Evolutionary conservation across 140 eudicot genomes (phyloP).

Genomic region (Anethum foeniculum): DNA sequence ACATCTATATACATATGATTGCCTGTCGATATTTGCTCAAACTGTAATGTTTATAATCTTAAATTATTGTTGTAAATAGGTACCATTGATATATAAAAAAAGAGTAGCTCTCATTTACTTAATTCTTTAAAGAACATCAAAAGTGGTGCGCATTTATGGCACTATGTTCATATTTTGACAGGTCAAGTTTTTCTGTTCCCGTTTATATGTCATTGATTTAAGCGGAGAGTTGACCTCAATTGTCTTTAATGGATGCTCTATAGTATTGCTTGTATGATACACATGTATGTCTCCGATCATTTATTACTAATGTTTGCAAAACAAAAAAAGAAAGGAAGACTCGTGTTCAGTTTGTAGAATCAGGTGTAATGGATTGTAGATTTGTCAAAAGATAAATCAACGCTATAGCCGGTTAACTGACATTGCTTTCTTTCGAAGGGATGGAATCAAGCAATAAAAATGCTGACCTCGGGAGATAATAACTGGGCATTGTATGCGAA

Average conservation of each 20-base stretch:
- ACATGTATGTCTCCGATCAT: not conserved
- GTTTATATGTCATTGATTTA: not conserved
- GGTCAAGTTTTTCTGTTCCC: not conserved
- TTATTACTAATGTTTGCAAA: not conserved
- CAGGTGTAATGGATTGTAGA: not conserved
- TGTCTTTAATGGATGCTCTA: not conserved
- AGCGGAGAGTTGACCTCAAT: not conserved
- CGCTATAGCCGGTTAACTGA: not conserved
- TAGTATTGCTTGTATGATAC: not conserved
- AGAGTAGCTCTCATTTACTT: not conserved
- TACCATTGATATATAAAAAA: not conserved
- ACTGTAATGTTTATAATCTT: not conserved
- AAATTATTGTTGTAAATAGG: not conserved
- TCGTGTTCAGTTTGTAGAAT: not conserved
- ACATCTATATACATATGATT: not conserved
- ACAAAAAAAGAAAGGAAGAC: not conserved
- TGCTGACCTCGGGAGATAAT: constrained; percentile 54
- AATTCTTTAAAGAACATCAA: not conserved
- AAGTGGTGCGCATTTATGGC: not conserved
- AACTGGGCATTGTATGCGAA: constrained; percentile 94
- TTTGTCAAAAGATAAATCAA: not conserved
- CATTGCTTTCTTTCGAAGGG: constrained; percentile 44
- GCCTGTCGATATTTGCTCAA: not conserved
- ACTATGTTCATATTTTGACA: not conserved
- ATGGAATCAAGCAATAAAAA: constrained; percentile 70